Conservation (phyloP, 2,329 filamentous ascomycete species). For the Dryadomyces sulphureus region DNA sequence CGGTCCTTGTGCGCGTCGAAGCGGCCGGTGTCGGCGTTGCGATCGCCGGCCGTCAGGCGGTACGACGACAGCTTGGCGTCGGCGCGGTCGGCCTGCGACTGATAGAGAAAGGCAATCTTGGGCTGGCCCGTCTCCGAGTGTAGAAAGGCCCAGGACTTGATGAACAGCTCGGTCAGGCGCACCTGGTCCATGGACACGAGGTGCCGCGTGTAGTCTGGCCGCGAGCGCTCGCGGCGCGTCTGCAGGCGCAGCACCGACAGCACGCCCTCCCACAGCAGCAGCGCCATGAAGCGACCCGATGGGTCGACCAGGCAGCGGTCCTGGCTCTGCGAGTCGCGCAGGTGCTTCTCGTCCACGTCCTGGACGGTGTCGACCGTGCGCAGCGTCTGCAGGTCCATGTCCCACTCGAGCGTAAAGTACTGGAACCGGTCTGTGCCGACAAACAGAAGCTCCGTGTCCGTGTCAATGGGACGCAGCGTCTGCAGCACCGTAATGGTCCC, state of each 20-base stretch:
- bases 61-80: constrained; percentile 45
- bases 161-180: constrained; percentile 42
- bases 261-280: constrained; percentile 47
- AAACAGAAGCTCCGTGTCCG: constrained; percentile 71
- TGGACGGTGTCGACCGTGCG: constrained; percentile 35
- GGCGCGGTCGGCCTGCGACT: constrained; percentile 33
- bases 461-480: constrained; percentile 60
- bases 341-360: constrained; percentile 41
- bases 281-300: constrained; percentile 44
- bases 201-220: constrained; percentile 28
- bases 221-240: constrained; percentile 26
- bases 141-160: constrained; percentile 42
- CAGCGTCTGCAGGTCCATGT: constrained; percentile 37
- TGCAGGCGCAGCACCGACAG: constrained; percentile 38
- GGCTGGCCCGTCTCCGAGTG: constrained; percentile 44
- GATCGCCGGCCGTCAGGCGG: constrained; percentile 42
- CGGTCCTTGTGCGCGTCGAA: constrained; percentile 42
- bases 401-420: constrained; percentile 85
- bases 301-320: constrained; percentile 78
- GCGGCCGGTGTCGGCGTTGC: constrained; percentile 33
- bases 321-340: constrained; percentile 67
- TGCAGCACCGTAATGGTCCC: constrained; percentile 79
- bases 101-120: constrained; percentile 43
- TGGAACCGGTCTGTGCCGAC: constrained; percentile 80
- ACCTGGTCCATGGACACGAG: constrained; percentile 38